Conservation (phyloP, 352 stramenopile genomes). For the Plasmopara muralis region DNA sequence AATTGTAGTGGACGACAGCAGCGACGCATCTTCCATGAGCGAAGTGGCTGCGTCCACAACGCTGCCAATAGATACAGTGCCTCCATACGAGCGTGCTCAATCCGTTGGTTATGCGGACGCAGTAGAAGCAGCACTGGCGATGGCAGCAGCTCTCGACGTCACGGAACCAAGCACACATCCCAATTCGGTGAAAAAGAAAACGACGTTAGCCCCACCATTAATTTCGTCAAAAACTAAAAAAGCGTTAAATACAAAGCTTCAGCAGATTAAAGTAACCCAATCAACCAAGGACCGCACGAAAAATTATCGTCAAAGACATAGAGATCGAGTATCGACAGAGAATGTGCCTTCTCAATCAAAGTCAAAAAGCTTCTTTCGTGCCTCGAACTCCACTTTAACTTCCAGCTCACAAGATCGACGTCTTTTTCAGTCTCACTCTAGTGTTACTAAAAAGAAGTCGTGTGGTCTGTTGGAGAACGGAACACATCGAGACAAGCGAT, state of each 20-base stretch:
- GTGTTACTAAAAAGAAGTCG: background rate
- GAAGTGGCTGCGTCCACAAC: conserved; percentile 9
- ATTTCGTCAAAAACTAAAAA: conserved; percentile 12
- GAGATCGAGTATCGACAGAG: background rate
- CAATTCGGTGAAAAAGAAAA: conserved; percentile 4
- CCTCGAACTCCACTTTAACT: conserved; percentile 4
- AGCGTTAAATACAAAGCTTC: background rate
- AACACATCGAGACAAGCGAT: background rate
- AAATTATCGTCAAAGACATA: background rate
- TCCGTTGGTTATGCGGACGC: conserved; percentile 19
- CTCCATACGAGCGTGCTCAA: conserved; percentile 3
- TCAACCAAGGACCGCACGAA: background rate
- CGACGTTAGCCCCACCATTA: conserved; percentile 8
- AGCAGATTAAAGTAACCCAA: conserved; percentile 5
- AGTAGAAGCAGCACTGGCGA: conserved; percentile 25
- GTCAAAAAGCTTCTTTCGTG: conserved; percentile 5
- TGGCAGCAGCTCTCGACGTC: conserved; percentile 19
- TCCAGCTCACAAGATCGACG: background rate
- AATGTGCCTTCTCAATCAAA: conserved; percentile 1
- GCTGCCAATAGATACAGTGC: conserved; percentile 1
- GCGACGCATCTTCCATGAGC: conserved; percentile 17
- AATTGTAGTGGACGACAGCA: conserved; percentile 30
- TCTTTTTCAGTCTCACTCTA: background rate
- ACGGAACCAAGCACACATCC: background rate
- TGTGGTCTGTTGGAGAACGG: background rate